phyloP scores from a whole-genome alignment of 768 basidiomycete species.

The Lepiota venenata region DNA sequence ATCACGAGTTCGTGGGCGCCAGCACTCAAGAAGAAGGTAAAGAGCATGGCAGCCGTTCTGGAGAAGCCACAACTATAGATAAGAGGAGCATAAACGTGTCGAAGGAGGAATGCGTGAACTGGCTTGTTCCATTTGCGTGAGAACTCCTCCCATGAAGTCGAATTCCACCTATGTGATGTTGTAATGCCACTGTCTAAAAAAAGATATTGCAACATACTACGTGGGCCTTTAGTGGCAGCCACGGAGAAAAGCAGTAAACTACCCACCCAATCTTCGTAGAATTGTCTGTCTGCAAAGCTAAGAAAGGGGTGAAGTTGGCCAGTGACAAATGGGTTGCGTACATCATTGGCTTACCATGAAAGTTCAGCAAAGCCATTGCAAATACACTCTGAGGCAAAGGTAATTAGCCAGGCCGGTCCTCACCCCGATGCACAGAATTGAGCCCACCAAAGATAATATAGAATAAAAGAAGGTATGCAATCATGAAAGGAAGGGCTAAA shows the following conservation, averaged over 20 bases:
- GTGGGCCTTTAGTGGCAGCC: not conserved
- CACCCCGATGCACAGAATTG: not conserved
- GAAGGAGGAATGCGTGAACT: slow-evolving; percentile 88
- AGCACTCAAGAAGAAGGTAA: slow-evolving; percentile 92
- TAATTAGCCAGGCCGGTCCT: not conserved
- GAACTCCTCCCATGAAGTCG: slow-evolving; percentile 95
- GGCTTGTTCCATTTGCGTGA: slow-evolving; percentile 99
- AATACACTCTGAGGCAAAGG: slow-evolving; percentile 69
- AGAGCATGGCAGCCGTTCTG: slow-evolving; percentile 77
- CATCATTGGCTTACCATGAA: slow-evolving; percentile 58
- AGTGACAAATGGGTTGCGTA: not conserved
- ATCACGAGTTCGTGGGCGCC: slow-evolving; percentile 93
- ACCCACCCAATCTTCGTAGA: slow-evolving; percentile 93
- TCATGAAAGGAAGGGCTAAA: slow-evolving; percentile 90
- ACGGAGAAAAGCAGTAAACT: not conserved
- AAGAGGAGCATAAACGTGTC: slow-evolving; percentile 92
- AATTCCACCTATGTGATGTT: slow-evolving; percentile 73
- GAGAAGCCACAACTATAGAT: slow-evolving; percentile 68
- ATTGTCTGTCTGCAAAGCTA: slow-evolving; percentile 95
- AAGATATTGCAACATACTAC: not conserved
- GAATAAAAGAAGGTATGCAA: slow-evolving; percentile 84
- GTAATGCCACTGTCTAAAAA: too few species aligned
- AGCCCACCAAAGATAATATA: slow-evolving; percentile 78
- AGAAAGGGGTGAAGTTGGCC: slow-evolving; percentile 6
- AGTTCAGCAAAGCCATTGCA: slow-evolving; percentile 95